Evolutionary conservation across 1,284 basidiomycete species (phyloP), one percentile per base, ranked within the genome.

Genomic region (Termitomyces sp.): DNA sequence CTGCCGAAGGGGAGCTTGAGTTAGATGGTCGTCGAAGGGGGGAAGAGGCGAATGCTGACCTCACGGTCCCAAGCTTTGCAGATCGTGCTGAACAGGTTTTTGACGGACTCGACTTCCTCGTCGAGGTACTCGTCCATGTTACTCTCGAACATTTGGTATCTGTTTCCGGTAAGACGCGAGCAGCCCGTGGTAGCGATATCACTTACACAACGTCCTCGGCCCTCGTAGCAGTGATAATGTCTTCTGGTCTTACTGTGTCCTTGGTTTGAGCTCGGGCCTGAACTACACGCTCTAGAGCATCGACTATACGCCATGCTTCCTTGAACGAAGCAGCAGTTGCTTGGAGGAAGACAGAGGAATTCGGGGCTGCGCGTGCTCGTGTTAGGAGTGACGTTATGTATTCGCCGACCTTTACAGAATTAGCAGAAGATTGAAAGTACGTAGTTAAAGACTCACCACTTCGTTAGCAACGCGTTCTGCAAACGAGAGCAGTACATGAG

Each of bases 121-220:
- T 93, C 87, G 2, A 99, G 83, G 64, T 99, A 99, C 62, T 97
- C 95, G 65, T 95, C 93, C 88, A 98, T 93, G 66, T 96, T 90
- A 2, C 79, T 73, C 67, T 97, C 94, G 64, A 97, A 99, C 91
- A 97, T 95, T 39, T 78, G 78, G 66, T 91, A 95, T 9, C 91
- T 93, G 63, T 21, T 47, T 46, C 46, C 51, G 47, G 57, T 53
- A 19, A 50, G 46, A 49, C 16, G 47, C 5, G 30, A 10, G 13
- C 0, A 46, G 24, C 3, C 10, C 7, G 16, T 14, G 34, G 34
- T 33, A 21, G 28, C 21, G 46, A 11, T 43, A 9, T 3, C n/a
- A 64, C 65, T 34, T 62, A 93, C 90, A 95, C 79, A 43, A 95
- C 82, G 65, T 93, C 88, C 62, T 97, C 91, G 0, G 88, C 86